phyloP scores from a whole-genome alignment of 73 alveolate genomes.

The Diophrys appendiculata region DNA sequence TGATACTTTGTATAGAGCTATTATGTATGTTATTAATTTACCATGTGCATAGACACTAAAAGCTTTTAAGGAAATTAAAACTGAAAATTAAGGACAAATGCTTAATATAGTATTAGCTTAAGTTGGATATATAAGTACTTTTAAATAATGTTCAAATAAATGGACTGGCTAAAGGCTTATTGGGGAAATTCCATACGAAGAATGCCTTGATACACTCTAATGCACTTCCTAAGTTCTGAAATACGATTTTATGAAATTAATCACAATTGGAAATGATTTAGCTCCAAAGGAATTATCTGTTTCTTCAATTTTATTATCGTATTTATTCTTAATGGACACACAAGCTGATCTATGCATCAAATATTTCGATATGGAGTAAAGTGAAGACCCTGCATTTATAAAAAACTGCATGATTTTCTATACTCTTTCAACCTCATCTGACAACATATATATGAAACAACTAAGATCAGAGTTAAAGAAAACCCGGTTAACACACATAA shows the following conservation, averaged over 20 bases:
- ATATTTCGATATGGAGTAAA: conserved; percentile 1
- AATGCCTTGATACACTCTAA: neutral
- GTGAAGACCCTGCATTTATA: neutral
- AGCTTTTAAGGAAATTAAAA: neutral
- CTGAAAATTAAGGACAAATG: neutral
- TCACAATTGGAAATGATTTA: neutral
- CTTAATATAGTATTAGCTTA: neutral
- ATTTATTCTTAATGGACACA: conserved; percentile 7
- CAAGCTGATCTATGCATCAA: conserved; percentile 4
- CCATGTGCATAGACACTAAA: neutral
- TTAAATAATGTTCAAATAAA: neutral
- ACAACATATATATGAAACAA: neutral
- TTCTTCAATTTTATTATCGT: conserved; percentile 18
- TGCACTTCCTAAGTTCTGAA: neutral
- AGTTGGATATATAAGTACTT: neutral
- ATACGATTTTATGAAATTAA: neutral
- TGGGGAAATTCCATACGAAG: neutral
- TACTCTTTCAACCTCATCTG: conserved; percentile 3
- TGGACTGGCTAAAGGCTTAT: neutral
- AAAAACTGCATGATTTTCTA: conserved; percentile 23
- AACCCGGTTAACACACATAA: neutral
- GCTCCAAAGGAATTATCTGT: conserved; percentile 4
- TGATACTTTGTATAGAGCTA: neutral
- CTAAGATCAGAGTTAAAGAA: neutral
- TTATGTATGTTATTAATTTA: neutral